A percentile compares a stretch with the other conserved stretches of the same genome.
Conservation (phyloP, 306 rosid species). For the Cucurbita argyrosperma region DNA sequence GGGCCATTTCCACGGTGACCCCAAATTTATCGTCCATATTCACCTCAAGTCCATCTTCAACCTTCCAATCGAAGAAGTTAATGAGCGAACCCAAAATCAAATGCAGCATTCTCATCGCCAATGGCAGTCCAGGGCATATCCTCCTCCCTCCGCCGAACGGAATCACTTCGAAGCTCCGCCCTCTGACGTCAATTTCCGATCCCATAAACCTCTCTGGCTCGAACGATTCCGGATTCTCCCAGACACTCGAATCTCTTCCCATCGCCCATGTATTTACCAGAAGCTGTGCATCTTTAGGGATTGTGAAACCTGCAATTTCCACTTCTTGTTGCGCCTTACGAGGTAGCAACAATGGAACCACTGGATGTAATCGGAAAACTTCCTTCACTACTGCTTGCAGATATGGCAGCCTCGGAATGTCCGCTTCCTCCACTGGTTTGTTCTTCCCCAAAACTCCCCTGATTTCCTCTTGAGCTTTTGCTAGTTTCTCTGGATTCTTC, state of each 20-base stretch:
- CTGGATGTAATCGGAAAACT: not conserved
- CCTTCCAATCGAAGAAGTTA: not conserved
- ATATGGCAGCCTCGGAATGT: not conserved
- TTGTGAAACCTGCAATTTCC: not conserved
- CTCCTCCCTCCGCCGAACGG: conserved; percentile 4
- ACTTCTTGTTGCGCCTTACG: not conserved
- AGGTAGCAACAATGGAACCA: not conserved
- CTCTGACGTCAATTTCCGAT: not conserved
- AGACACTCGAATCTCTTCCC: not conserved
- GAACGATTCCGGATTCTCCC: not conserved
- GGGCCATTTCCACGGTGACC: not conserved
- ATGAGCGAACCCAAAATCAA: not conserved
- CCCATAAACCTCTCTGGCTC: not conserved
- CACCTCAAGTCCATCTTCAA: not conserved
- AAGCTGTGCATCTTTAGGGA: not conserved
- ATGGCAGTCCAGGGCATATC: conserved; percentile 1
- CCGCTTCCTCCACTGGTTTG: not conserved
- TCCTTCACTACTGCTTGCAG: not conserved
- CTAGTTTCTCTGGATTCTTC: not conserved
- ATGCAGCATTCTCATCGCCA: conserved; percentile 1
- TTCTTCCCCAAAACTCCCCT: not conserved
- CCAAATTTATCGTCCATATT: not conserved
- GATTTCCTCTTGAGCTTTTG: not conserved
- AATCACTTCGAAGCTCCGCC: not conserved
- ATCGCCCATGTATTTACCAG: not conserved